Evolutionary conservation across 2,329 filamentous ascomycete species (phyloP), one percentile per base, ranked within the genome.

Genomic region (Fusarium irregulare): DNA sequence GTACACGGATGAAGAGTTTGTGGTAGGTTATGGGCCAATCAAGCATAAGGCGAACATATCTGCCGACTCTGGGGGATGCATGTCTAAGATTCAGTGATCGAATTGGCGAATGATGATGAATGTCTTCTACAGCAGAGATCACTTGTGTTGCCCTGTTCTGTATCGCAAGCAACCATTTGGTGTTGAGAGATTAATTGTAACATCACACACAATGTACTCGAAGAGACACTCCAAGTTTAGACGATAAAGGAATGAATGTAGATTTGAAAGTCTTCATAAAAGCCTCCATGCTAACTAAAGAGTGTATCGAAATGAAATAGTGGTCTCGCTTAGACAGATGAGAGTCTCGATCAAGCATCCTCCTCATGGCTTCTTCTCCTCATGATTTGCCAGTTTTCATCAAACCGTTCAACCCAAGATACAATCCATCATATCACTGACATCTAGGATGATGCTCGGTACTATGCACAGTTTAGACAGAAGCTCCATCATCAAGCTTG

Each of bases 1-100:
- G 32, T 55, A 41, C 37, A 60, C 14, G 32, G 27, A 11, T 54
- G 47, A 53, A 53, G 44, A 49, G 54, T n/a, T 50, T 69, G 44
- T 54, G 56, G 56, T 46, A 67, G 27, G 16, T 32, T 41, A 28
- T 56, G 41, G 14, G 20, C 60, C 55, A 56, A 70, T 70, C 41
- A 49, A 66, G 13, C 18, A 45, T 20, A 50, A 56, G 61, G 56
- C 62, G 32, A 60, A 28, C 44, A 59, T 45, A 45, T 45, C 20
- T 64, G 20, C 21, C 49, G 23, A 21, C 23, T 51, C 12, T 4
- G 23, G 28, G 18, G 13, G 37, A 51, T 42, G 34, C 49, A 42
- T 41, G 49, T 27, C 49, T 51, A 23, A 51, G 34, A 42, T 42
- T 34, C 34, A 23, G 42, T 27, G 9, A 18, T 13, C 6, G n/a